Evolutionary conservation across 352 stramenopile genomes (phyloP).

Genomic region (Blastocystis hominis): DNA sequence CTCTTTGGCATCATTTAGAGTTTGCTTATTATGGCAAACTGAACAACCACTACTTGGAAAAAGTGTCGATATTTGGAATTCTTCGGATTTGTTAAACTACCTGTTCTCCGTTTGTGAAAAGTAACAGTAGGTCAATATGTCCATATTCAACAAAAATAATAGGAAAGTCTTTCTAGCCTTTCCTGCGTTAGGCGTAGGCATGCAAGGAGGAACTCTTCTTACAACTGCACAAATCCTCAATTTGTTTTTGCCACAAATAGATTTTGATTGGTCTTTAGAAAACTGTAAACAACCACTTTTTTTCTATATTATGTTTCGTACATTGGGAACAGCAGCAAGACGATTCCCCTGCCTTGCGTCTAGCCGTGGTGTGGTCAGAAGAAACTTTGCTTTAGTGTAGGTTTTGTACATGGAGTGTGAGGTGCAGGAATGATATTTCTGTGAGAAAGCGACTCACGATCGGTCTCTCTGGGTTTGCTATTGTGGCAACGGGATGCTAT

Average conservation of each 20-base stretch:
- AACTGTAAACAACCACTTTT: background rate
- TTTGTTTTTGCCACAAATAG: too few relatives aligned
- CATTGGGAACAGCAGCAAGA: constrained; percentile 8
- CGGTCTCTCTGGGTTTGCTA: constrained; percentile 22
- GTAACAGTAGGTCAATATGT: background rate
- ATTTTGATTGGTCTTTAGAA: too few relatives aligned
- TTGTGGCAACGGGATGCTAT: background rate
- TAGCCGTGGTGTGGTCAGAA: background rate
- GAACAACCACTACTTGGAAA: too few relatives aligned
- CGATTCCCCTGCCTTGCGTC: background rate
- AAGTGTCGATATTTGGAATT: too few relatives aligned
- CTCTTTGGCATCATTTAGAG: background rate
- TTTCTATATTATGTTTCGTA: constrained; percentile 16
- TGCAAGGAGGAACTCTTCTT: too few relatives aligned
- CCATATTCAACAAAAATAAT: background rate
- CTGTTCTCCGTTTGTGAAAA: background rate
- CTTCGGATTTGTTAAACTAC: too few relatives aligned
- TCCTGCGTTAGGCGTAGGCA: too few relatives aligned
- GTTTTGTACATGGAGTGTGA: background rate
- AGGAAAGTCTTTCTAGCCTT: background rate
- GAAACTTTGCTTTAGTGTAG: constrained; percentile 49
- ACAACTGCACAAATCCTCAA: too few relatives aligned
- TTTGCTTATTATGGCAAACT: too few relatives aligned
- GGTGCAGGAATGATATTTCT: constrained; percentile 37
- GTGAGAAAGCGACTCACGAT: constrained; percentile 53